A percentile compares a stretch with the other conserved stretches of the same genome.
Conservation (phyloP, 2,329 filamentous ascomycete genomes). For the Cordyceps farinosa region DNA sequence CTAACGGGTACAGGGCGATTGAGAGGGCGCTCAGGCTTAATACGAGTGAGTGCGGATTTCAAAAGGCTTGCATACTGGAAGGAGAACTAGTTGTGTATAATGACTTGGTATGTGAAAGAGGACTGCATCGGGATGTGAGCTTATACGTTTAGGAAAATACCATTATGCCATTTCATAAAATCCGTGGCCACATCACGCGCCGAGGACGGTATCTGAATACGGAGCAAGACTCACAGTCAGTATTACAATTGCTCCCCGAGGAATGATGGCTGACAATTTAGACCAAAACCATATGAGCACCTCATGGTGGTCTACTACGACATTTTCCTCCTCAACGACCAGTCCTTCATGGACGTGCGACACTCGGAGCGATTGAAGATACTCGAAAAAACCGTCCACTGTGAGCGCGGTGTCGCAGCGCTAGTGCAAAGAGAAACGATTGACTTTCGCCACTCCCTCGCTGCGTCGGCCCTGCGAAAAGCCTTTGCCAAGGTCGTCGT, state of each 20-base stretch:
- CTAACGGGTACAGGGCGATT: conserved; percentile 46
- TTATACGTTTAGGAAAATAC: conserved; percentile 44
- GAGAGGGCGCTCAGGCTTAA: conserved; percentile 62
- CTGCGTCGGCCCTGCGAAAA: conserved; percentile 53
- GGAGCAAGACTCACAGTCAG: conserved; percentile 64
- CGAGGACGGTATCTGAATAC: conserved; percentile 68
- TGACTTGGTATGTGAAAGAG: conserved; percentile 44
- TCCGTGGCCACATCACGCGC: conserved; percentile 74
- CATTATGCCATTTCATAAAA: conserved; percentile 75
- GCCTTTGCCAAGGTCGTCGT: conserved; percentile 66
- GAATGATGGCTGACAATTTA: conserved; percentile 29
- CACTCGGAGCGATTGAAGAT: conserved; percentile 59
- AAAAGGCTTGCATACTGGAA: conserved; percentile 69
- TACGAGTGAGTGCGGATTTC: conserved; percentile 54
- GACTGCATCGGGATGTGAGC: not conserved
- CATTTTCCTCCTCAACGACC: conserved; percentile 50
- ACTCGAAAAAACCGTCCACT: conserved; percentile 52
- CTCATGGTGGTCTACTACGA: conserved; percentile 63
- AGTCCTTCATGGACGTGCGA: conserved; percentile 47
- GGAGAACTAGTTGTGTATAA: conserved; percentile 80
- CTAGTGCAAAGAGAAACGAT: conserved; percentile 65
- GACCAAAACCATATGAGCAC: conserved; percentile 48
- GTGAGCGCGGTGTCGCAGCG: conserved; percentile 58
- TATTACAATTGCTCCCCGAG: conserved; percentile 9
- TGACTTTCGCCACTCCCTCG: conserved; percentile 56